A percentile compares a stretch with the other conserved stretches of the same genome.
Conservation (phyloP, 106 monocot genomes). For the Dendrobium huoshanense region DNA sequence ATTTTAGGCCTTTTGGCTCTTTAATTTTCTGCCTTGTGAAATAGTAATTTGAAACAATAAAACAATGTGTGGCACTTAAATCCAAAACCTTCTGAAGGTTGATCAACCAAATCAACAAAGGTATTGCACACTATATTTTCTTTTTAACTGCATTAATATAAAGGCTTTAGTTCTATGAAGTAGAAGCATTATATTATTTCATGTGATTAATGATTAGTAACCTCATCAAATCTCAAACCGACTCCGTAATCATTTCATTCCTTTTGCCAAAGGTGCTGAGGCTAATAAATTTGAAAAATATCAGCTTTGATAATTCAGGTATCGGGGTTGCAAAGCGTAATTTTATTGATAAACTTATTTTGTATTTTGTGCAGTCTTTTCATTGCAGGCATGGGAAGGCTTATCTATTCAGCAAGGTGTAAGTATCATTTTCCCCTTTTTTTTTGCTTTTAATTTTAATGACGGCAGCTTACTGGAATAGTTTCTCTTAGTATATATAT, state of each 20-base stretch:
- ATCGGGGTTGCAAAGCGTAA: not conserved
- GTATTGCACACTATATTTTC: not conserved
- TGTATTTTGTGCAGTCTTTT: conserved; percentile 41
- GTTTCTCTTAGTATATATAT: not conserved
- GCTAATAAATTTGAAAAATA: not conserved
- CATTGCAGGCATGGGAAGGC: conserved; percentile 75
- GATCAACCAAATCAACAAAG: not conserved
- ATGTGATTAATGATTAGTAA: not conserved
- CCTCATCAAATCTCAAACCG: too few relatives aligned
- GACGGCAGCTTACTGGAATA: not conserved
- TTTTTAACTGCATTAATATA: not conserved
- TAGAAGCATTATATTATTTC: not conserved
- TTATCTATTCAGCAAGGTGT: conserved; percentile 71
- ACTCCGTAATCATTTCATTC: not conserved
- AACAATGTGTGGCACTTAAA: not conserved
- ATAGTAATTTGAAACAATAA: not conserved
- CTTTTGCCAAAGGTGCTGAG: not conserved
- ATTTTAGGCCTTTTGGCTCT: not conserved
- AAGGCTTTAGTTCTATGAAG: not conserved
- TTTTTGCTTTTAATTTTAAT: not conserved
- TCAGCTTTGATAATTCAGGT: not conserved
- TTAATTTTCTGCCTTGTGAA: not conserved
- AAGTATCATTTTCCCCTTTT: conserved; percentile 14
- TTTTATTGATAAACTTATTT: not conserved
- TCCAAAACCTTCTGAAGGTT: not conserved